A percentile compares a stretch with the other conserved stretches of the same genome.
These are phyloP conservation scores for Candolleomyces aberdarensis DNA, from an alignment of 768 basidiomycete species.

Conservation along the genomic window DNA sequence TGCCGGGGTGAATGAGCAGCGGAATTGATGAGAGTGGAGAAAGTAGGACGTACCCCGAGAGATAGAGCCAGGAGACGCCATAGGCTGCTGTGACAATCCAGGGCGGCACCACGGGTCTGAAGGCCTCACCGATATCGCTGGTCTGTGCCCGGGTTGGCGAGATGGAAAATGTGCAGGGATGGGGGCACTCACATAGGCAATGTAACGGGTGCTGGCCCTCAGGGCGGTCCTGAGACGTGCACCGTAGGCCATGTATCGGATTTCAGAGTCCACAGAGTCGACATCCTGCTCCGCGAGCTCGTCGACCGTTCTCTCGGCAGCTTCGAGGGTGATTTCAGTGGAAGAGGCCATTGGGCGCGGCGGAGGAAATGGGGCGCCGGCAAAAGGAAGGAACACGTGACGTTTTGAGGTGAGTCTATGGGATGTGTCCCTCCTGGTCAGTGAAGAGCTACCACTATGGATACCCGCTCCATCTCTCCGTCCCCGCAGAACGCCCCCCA, in stretches of 20 bases:
- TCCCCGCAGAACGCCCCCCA: constrained; percentile 18
- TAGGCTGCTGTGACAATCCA: constrained; percentile 74
- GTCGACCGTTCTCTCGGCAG: constrained; percentile 48
- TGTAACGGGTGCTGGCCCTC: constrained; percentile 64
- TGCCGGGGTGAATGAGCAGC: constrained; percentile 2
- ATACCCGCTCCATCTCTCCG: constrained; percentile 40
- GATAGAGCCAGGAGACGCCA: constrained; percentile 79
- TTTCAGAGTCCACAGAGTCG: constrained; percentile 63
- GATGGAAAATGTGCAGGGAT: neutral
- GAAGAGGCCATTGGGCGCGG: constrained; percentile 12
- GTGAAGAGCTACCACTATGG: constrained; percentile 24
- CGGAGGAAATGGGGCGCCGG: constrained; percentile 2
- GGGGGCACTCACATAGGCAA: constrained; percentile 62
- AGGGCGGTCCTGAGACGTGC: constrained; percentile 76
- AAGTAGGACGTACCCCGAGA: constrained; percentile 42
- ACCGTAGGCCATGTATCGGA: constrained; percentile 75
- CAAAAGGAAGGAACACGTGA: neutral
- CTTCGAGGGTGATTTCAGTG: constrained; percentile 32
- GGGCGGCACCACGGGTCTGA: constrained; percentile 74
- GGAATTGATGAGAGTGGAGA: constrained; percentile 1
- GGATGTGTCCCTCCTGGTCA: neutral
- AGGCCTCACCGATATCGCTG: constrained; percentile 81
- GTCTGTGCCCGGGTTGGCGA: constrained; percentile 44
- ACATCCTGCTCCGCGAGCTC: constrained; percentile 60
- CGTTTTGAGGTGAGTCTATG: neutral